Base-by-base conservation (phyloP, 73 alveolate species). In the Symbiodinium natans region DNA sequence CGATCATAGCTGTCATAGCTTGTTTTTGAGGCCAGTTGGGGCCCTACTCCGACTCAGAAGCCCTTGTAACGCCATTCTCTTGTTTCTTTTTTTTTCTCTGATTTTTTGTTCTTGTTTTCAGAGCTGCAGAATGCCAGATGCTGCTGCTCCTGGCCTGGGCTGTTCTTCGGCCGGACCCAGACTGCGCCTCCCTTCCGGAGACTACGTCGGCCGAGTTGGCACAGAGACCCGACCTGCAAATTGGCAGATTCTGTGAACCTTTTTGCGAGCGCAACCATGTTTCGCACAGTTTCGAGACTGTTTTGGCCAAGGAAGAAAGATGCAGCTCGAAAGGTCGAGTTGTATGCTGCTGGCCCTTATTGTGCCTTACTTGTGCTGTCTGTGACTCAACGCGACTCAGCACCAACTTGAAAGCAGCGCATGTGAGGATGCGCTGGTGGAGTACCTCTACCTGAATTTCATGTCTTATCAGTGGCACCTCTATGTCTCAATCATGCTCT, bases 391-490 rank as follows among this genome's bases (percentile, higher is more conserved):
- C n/a, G n/a, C n/a, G n/a, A n/a, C n/a, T n/a, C n/a, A n/a, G n/a
- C n/a, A n/a, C n/a, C n/a, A n/a, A n/a, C n/a, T n/a, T n/a, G n/a
- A n/a, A n/a, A n/a, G n/a, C n/a, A n/a, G n/a, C n/a, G n/a, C n/a
- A n/a, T n/a, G n/a, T n/a, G 39, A 90, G 97, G 97, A 90, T 73
- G 97, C 97, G 11, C 23, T 90, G 40, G 97, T 90, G 89, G 97
- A 90, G 40, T 90, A 90, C 80, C 46, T 90, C 54, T 90, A 90
- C 80, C 42, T 90, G 80, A 90, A 90, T 59, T 90, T 90, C 56
- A 90, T 90, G 97, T 90, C 97, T 7, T 90, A 90, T 54, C 97
- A 90, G 97, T 90, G 97, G 97, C 97, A 90, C 54, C 88, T 90
- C 48, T 90, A 90, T 31, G 97, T 90, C 38, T 90, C 97, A 36